phyloP scores from a whole-genome alignment of 2,329 filamentous ascomycete species.

The Cercospora zeina region DNA sequence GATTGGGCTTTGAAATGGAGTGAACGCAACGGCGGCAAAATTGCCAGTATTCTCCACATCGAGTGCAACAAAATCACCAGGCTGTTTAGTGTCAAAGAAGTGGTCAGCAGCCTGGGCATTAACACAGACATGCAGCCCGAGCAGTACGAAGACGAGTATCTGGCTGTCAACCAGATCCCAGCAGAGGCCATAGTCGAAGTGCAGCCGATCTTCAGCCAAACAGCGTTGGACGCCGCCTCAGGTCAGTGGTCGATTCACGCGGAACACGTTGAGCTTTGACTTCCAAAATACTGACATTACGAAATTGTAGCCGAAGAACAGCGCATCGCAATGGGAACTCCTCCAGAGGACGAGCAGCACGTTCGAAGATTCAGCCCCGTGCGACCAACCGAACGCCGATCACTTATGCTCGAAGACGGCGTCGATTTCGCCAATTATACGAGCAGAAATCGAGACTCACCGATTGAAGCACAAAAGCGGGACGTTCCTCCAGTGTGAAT shows the following conservation, averaged over 20 bases:
- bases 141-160: slow-evolving; percentile 20
- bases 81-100: slow-evolving; percentile 19
- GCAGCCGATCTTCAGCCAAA: not conserved
- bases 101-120: slow-evolving; percentile 13
- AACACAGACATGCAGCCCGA: slow-evolving; percentile 9
- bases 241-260: not conserved
- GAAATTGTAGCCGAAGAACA: not conserved
- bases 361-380: slow-evolving; percentile 12
- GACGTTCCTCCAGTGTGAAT: not conserved
- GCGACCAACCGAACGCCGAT: not conserved
- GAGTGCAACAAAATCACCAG: slow-evolving; percentile 23
- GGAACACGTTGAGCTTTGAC: not conserved
- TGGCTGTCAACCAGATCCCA: slow-evolving; percentile 22
- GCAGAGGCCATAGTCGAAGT: slow-evolving; percentile 19
- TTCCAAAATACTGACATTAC: not conserved
- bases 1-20: slow-evolving; percentile 22
- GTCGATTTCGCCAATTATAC: not conserved
- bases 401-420: slow-evolving; percentile 11
- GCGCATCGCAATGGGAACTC: not conserved
- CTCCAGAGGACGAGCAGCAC: not conserved
- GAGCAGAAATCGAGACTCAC: not conserved
- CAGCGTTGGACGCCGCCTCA: slow-evolving; percentile 9
- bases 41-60: slow-evolving; percentile 7
- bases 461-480: not conserved
- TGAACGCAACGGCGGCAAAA: slow-evolving; percentile 14